Conservation (phyloP, 495 filamentous ascomycete genomes). For the Aspergillus heteromorphus region DNA sequence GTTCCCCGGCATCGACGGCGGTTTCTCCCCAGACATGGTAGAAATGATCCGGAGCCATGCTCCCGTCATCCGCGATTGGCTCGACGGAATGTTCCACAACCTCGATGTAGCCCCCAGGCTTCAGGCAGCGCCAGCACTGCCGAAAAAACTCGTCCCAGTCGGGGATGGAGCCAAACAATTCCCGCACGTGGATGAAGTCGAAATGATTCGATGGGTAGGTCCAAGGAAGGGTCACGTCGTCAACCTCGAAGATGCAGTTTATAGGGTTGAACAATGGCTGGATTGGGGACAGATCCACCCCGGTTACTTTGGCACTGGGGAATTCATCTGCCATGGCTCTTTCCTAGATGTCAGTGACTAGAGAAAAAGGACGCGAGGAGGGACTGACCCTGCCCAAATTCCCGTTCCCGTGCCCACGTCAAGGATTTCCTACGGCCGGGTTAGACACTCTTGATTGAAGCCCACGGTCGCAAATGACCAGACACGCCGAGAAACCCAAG, state of each 20-base stretch:
- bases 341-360: neutral
- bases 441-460: neutral
- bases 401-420: constrained; percentile 56
- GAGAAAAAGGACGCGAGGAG: neutral
- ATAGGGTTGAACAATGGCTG: constrained; percentile 38
- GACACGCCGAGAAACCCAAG: neutral
- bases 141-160: constrained; percentile 51
- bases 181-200: constrained; percentile 63
- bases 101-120: constrained; percentile 65
- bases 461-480: too few relatives aligned
- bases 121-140: constrained; percentile 35
- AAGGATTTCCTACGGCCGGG: constrained; percentile 29
- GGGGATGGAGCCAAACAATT: constrained; percentile 51
- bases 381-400: constrained; percentile 45
- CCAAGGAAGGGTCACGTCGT: constrained; percentile 53
- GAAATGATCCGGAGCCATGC: constrained; percentile 45
- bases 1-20: constrained; percentile 46
- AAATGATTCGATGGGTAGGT: constrained; percentile 47
- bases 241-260: constrained; percentile 52
- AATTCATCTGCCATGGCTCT: constrained; percentile 49
- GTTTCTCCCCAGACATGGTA: constrained; percentile 47
- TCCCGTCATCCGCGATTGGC: constrained; percentile 44
- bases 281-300: constrained; percentile 44
- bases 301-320: constrained; percentile 36
- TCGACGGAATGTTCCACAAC: constrained; percentile 50